These are phyloP conservation scores for Discostella stelligera DNA, from an alignment of 352 stramenopile species.

Conservation along the genomic window DNA sequence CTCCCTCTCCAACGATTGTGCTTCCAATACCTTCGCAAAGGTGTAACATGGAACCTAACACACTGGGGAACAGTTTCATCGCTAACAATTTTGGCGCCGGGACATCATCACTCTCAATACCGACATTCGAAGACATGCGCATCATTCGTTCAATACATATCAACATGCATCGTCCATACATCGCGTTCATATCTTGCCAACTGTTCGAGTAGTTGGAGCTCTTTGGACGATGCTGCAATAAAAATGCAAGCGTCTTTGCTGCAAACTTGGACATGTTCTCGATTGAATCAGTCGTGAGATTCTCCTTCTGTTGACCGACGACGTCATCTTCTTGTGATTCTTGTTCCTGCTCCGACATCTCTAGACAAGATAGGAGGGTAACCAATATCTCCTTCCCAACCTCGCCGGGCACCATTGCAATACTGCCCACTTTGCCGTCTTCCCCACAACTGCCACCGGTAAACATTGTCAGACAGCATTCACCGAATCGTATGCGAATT, in stretches of 20 bases:
- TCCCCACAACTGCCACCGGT: not conserved
- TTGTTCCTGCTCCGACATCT: slow-evolving; percentile 23
- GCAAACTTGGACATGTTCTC: slow-evolving; percentile 49
- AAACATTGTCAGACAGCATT: slow-evolving; percentile 27
- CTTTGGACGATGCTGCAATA: slow-evolving; percentile 53
- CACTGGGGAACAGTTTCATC: slow-evolving; percentile 52
- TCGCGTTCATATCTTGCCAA: slow-evolving; percentile 24
- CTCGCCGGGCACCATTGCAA: slow-evolving; percentile 12
- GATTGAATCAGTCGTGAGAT: not conserved
- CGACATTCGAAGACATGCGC: slow-evolving; percentile 16
- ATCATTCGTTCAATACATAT: slow-evolving; percentile 49
- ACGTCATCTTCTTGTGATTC: slow-evolving; percentile 4
- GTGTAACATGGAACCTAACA: slow-evolving; percentile 34
- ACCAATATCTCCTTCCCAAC: slow-evolving; percentile 23
- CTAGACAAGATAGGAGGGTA: slow-evolving; percentile 33
- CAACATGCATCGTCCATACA: slow-evolving; percentile 57
- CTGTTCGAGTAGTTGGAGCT: slow-evolving; percentile 32
- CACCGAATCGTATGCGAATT: slow-evolving; percentile 40
- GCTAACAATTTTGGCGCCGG: slow-evolving; percentile 52
- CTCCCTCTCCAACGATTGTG: not conserved
- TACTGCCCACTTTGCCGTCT: not conserved
- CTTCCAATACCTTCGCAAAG: slow-evolving; percentile 26
- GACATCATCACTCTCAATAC: not conserved
- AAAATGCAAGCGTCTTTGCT: slow-evolving; percentile 51
- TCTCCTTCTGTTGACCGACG: not conserved